Conservation (phyloP, 1,284 basidiomycete species). For the Microbotryum silenes-acaulis region DNA sequence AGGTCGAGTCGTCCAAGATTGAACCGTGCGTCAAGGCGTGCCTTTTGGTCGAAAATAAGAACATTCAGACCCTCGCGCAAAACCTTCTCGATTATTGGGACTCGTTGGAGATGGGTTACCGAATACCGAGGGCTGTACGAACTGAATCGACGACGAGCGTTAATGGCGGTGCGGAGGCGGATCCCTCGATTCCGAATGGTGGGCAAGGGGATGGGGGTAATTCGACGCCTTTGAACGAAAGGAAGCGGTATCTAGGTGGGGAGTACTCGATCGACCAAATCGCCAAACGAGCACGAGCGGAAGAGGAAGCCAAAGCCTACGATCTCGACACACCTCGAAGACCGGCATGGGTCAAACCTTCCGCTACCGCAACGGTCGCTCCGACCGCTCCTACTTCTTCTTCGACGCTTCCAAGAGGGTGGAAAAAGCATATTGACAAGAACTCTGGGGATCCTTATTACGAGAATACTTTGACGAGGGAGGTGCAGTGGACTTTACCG, state of each 20-base stretch:
- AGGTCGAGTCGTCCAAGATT: slow-evolving; percentile 82
- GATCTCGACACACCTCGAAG: not conserved
- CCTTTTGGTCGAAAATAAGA: slow-evolving; percentile 46
- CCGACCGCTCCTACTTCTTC: not conserved
- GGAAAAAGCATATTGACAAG: slow-evolving; percentile 12
- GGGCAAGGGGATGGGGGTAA: too few relatives aligned
- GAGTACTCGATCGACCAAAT: slow-evolving; percentile 16
- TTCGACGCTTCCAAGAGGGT: slow-evolving; percentile 15
- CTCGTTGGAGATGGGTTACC: slow-evolving; percentile 63
- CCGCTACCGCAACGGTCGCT: slow-evolving; percentile 13
- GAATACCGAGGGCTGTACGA: slow-evolving; percentile 60
- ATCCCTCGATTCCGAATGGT: too few relatives aligned
- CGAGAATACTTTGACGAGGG: slow-evolving; percentile 13
- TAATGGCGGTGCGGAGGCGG: too few relatives aligned
- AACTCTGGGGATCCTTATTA: slow-evolving; percentile 11
- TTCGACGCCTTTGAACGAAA: too few relatives aligned
- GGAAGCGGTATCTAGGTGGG: slow-evolving; percentile 12
- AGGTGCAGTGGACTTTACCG: slow-evolving; percentile 20
- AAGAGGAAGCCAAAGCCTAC: slow-evolving; percentile 15
- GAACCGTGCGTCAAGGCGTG: slow-evolving; percentile 57
- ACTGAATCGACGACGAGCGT: not conserved
- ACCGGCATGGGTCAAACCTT: slow-evolving; percentile 20
- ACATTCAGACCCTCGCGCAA: slow-evolving; percentile 51
- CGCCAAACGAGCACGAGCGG: slow-evolving; percentile 20
- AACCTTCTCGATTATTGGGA: slow-evolving; percentile 68